These are phyloP conservation scores for Cladosporium sp. DNA, from an alignment of 2,329 filamentous ascomycete genomes.

Conservation along the genomic window DNA sequence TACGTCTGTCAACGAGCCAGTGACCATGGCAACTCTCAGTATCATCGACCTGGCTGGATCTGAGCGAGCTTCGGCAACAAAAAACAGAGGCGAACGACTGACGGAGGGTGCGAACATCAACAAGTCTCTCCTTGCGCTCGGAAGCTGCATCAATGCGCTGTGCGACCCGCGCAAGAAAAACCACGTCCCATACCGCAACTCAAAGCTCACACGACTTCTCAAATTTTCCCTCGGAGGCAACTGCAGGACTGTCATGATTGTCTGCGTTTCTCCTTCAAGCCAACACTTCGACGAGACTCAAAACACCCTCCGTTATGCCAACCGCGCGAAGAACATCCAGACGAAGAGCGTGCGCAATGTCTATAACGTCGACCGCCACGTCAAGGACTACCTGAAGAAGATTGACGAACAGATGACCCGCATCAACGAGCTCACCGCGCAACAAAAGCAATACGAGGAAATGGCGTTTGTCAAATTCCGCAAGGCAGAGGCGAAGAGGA, in stretches of 20 bases:
- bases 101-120: slow-evolving; percentile 98
- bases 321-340: slow-evolving; percentile 98
- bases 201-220: slow-evolving; percentile 88
- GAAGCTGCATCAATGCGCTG: slow-evolving; percentile 96
- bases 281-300: slow-evolving; percentile 98
- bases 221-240: slow-evolving; percentile 98
- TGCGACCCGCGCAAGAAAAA: slow-evolving; percentile 89
- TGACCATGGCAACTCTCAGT: slow-evolving; percentile 96
- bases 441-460: slow-evolving; percentile 84
- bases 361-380: slow-evolving; percentile 97
- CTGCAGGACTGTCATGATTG: slow-evolving; percentile 99
- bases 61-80: slow-evolving; percentile 92
- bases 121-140: slow-evolving; percentile 90
- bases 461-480: slow-evolving; percentile 82
- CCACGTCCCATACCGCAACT: slow-evolving; percentile 96
- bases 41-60: slow-evolving; percentile 98
- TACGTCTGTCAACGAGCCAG: slow-evolving; percentile 85
- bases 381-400: slow-evolving; percentile 98
- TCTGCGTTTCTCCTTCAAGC: slow-evolving; percentile 94
- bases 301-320: slow-evolving; percentile 95
- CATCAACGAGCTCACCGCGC: slow-evolving; percentile 91
- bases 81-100: slow-evolving; percentile 88
- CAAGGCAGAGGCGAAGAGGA: slow-evolving; percentile 84
- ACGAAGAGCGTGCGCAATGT: slow-evolving; percentile 99
- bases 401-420: slow-evolving; percentile 98